Evolutionary conservation across 2,329 filamentous ascomycete genomes (phyloP), one percentile per base, ranked within the genome.

Genomic region (Hypoxylon sp.): DNA sequence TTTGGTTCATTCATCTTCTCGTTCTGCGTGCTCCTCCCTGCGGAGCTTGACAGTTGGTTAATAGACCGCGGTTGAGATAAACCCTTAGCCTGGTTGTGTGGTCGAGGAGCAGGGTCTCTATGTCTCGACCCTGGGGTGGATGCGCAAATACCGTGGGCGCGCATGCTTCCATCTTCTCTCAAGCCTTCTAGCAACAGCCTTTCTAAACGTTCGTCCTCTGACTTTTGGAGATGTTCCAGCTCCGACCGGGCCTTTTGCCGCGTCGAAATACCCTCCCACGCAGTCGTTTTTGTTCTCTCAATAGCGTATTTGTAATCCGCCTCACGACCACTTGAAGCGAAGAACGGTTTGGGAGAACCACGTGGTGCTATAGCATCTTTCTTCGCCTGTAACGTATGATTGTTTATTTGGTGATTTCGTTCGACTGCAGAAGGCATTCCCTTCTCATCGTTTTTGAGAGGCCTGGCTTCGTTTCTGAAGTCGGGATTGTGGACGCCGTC

Each of bases 321-420:
- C 33, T 78, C 75, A 2, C 73, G 69, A 10, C 72, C 70, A 46
- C 75, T 79, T 2, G 80, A 78, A 5, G 75, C 75, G 61, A 81
- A 79, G 56, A 81, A 78, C 6, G 75, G 77, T 30, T 77, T 79
- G 2, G 77, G 79, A 6, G 77, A 76, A 30, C 66, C 60, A 7
- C 56, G 73, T 2, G 60, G 66, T 14, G 35, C 48, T 33, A 44
- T 70, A 10, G 68, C 64, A 8, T 40, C 46, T 10, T 61, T 53
- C 20, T 61, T 46, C 27, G 27, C 31, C 11, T 53, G 62, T 37
- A 35, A 10, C n/a, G 48, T 42, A 10, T 35, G 20, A 5, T 14
- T 2, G 7, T 58, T 35, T 13, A 55, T 37, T 51, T 33, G 55
- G 27, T 17, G 35, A 33, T 6, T 7, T 33, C 11, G 31, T 17